Percentiles rank a stretch among this genome's conserved stretches.
Evolutionary conservation across 129 eudicot genomes (phyloP).

Genomic region (Pulicaria dysenterica): DNA sequence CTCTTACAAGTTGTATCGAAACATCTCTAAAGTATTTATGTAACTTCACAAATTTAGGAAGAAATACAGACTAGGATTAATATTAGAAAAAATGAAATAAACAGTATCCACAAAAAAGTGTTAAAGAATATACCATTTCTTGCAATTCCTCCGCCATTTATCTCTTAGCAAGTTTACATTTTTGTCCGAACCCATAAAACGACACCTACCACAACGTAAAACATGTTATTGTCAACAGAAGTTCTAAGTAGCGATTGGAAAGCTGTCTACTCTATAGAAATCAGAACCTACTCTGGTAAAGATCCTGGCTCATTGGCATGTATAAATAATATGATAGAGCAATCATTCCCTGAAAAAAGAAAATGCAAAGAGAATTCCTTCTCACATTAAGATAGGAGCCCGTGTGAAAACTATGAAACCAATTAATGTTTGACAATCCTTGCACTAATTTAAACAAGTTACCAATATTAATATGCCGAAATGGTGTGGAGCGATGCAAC

Average conservation of each 20-base stretch:
- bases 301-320: constrained; percentile 56
- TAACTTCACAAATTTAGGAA: constrained; percentile 11
- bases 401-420: not conserved
- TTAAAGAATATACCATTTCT: constrained; percentile 51
- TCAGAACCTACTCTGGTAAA: constrained; percentile 65
- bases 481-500: constrained; percentile 48
- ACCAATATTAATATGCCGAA: constrained; percentile 69
- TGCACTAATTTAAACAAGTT: not conserved
- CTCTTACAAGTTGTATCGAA: not conserved
- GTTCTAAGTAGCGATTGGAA: constrained; percentile 1
- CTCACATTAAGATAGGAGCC: not conserved
- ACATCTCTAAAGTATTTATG: not conserved
- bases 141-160: constrained; percentile 67
- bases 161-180: constrained; percentile 49
- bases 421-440: too few species aligned
- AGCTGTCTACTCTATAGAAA: not conserved
- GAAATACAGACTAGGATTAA: constrained; percentile 9
- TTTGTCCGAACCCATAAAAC: constrained; percentile 64
- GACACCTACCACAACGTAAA: constrained; percentile 55
- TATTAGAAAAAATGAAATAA: constrained; percentile 13
- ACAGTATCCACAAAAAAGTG: constrained; percentile 20
- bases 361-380: constrained; percentile 14
- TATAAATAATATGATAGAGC: constrained; percentile 54
- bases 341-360: constrained; percentile 59
- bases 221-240: constrained; percentile 11